These are phyloP conservation scores for Penicillium sp. DNA, from an alignment of 2,329 filamentous ascomycete species.

Conservation along the genomic window DNA sequence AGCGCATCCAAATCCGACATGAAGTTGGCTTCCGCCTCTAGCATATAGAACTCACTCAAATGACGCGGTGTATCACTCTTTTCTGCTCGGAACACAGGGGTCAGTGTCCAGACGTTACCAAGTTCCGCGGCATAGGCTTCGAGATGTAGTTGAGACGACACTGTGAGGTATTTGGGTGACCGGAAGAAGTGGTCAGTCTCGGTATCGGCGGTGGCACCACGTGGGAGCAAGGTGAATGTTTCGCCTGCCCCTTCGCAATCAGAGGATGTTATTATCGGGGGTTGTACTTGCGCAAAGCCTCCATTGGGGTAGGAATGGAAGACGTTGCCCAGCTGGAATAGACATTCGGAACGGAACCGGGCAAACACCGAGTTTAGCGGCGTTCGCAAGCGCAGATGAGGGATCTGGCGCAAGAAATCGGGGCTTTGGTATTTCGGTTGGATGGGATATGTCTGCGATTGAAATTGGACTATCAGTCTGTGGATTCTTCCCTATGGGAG, in stretches of 20 bases:
- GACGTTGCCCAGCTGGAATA: slow-evolving; percentile 70
- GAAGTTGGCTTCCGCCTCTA: slow-evolving; percentile 88
- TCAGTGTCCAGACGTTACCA: slow-evolving; percentile 89
- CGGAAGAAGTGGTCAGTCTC: slow-evolving; percentile 70
- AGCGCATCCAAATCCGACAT: slow-evolving; percentile 67
- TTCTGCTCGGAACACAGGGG: slow-evolving; percentile 91
- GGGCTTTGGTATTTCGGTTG: slow-evolving; percentile 94
- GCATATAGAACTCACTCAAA: slow-evolving; percentile 97
- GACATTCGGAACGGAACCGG: slow-evolving; percentile 77
- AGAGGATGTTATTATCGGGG: slow-evolving; percentile 91
- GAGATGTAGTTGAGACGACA: slow-evolving; percentile 90
- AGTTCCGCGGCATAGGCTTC: slow-evolving; percentile 88
- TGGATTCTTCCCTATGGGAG: neutral
- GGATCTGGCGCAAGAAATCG: slow-evolving; percentile 84
- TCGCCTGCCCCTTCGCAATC: slow-evolving; percentile 97
- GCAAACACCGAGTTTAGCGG: slow-evolving; percentile 78
- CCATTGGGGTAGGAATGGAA: slow-evolving; percentile 66
- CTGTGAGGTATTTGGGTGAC: slow-evolving; percentile 87
- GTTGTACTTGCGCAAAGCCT: slow-evolving; percentile 69
- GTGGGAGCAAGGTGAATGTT: slow-evolving; percentile 72
- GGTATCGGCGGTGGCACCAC: slow-evolving; percentile 32
- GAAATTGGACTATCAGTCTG: slow-evolving; percentile 9
- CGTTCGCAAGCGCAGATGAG: slow-evolving; percentile 80
- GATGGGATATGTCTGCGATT: slow-evolving; percentile 74
- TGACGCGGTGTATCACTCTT: slow-evolving; percentile 91